Conservation (phyloP, 2,329 filamentous ascomycete species). For the Grosmannia serpens region DNA sequence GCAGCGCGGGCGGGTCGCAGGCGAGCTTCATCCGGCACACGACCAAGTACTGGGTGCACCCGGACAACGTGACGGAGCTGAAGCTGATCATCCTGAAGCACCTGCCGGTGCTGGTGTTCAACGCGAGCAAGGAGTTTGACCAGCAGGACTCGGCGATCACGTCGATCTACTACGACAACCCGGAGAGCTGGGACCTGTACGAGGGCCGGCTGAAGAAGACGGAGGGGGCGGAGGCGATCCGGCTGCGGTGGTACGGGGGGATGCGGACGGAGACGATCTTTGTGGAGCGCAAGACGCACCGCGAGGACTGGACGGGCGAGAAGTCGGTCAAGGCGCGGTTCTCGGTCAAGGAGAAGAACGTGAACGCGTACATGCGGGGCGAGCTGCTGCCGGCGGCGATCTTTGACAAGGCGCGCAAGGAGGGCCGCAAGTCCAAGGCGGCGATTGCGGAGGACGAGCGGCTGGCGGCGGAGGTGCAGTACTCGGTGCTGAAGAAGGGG, state of each 20-base stretch:
- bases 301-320: conserved; percentile 98
- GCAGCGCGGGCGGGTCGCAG: conserved; percentile 79
- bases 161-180: conserved; percentile 97
- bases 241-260: conserved; percentile 91
- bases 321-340: conserved; percentile 98
- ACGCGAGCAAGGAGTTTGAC: conserved; percentile 92
- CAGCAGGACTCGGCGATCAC: conserved; percentile 86
- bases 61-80: conserved; percentile 93
- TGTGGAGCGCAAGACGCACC: conserved; percentile 93
- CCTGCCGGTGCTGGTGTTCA: conserved; percentile 93
- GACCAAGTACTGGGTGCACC: conserved; percentile 99
- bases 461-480: conserved; percentile 84
- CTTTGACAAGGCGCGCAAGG: conserved; percentile 94
- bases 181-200: conserved; percentile 88
- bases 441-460: conserved; percentile 87
- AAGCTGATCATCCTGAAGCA: conserved; percentile 98
- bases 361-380: conserved; percentile 81
- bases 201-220: conserved; percentile 93
- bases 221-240: conserved; percentile 92
- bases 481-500: conserved; percentile 76
- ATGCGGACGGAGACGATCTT: conserved; percentile 96
- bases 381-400: conserved; percentile 73
- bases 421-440: conserved; percentile 86
- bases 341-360: conserved; percentile 89
- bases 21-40: conserved; percentile 95